Evolutionary conservation across 305 asterid genomes (phyloP), one percentile per base, ranked within the genome.

Genomic region (Lippia alba): DNA sequence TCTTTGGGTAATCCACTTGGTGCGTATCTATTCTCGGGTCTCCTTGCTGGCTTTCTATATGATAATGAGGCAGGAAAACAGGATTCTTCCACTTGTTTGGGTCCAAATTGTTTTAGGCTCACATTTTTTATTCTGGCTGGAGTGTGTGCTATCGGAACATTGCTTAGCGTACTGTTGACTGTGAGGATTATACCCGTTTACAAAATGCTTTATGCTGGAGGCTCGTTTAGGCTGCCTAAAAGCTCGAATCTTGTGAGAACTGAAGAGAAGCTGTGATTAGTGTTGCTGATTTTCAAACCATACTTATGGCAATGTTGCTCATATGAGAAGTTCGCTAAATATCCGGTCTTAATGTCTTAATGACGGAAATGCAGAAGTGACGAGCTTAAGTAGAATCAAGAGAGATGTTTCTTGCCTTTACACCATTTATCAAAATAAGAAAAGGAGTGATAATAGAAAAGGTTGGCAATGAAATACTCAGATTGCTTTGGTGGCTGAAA

Each of bases 1-100:
- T 75, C 84, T 14, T 69, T 87, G 2, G 94, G 96, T 11, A 90
- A 86, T 71, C 96, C 96, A 20, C 67, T 87, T 14, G 94, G 94
- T 19, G 96, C 96, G 0, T 71, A 54, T 72, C 79, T 90, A 60
- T 90, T 88, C 84, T 90, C 97, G 12, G 85, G 81, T 46, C 83
- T 86, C 20, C 91, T 90, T 61, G 96, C 92, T 24, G 95, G 95
- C 33, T 69, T 51, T 68, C 68, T 88, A 14, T 90, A 88, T 18
- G 95, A 90, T 67, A 79, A 39, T 0, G 96, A 88, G 84, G 92
- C 91, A 7, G 86, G 82, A 11, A 88, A 71, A 79, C 96, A 88
- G 71, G 83, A 76, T 4, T 34, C 82, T 11, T 9, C 59, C 18
- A 74, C 91, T 51, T 90, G 96, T 80, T n/a, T 86, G 71, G 96